phyloP scores from a whole-genome alignment of 2,329 filamentous ascomycete species.

The Calonectria pteridis region DNA sequence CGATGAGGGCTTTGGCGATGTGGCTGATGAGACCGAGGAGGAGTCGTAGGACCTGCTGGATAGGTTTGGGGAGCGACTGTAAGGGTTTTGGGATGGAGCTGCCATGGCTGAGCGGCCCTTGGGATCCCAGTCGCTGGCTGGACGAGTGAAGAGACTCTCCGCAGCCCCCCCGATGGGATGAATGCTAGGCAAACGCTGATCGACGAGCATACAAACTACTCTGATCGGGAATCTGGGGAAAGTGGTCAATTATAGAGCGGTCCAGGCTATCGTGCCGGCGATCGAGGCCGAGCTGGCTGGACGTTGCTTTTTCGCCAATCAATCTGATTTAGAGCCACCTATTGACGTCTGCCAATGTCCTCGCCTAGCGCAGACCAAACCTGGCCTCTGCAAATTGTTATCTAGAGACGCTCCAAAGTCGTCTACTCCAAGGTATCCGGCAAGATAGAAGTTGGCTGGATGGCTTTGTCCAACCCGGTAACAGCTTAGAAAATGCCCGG shows the following conservation, averaged over 20 bases:
- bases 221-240: constrained; percentile 34
- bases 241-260: constrained; percentile 34
- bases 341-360: constrained; percentile 30
- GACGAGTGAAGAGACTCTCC: constrained; percentile 31
- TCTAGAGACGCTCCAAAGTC: constrained; percentile 34
- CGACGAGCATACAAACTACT: constrained; percentile 42
- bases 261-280: constrained; percentile 27
- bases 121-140: constrained; percentile 32
- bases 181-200: constrained; percentile 35
- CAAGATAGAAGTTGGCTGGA: constrained; percentile 36
- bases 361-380: constrained; percentile 32
- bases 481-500: constrained; percentile 30
- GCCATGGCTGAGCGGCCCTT: constrained; percentile 57
- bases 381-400: constrained; percentile 29
- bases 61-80: constrained; percentile 71
- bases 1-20: constrained; percentile 67
- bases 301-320: constrained; percentile 38
- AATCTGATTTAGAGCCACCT: constrained; percentile 31
- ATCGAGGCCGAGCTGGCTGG: constrained; percentile 28
- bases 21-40: constrained; percentile 72
- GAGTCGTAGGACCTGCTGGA: constrained; percentile 74
- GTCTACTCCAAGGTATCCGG: constrained; percentile 39
- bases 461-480: constrained; percentile 34
- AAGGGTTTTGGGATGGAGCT: constrained; percentile 66
- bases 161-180: constrained; percentile 33